Base-by-base conservation (phyloP, 257 asterid species). In the Solanum clarkiae region DNA sequence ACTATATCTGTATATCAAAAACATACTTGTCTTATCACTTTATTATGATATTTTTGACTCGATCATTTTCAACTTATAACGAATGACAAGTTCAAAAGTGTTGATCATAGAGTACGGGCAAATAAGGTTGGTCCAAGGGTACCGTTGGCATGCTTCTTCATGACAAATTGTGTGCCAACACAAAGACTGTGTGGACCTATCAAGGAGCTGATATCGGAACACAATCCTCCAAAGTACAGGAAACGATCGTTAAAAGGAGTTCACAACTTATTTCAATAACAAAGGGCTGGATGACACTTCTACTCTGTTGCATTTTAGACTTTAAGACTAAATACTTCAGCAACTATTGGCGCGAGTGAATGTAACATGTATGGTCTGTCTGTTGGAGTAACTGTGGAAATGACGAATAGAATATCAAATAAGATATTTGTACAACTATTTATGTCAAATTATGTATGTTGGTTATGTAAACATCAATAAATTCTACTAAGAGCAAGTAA, bases 141-240 rank as follows among this genome's bases (percentile, higher is more conserved):
- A 77, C 82, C 90, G 1, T 44, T 77, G 56, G 90, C 86, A 16
- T 85, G 86, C 72, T 87, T 85, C 85, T 85, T 85, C 54, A 85
- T 69, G 54, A 85, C 88, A 13, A 75, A 74, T 45, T 54, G 49
- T 56, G 4, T 65, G 36, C 86, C 88, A 32, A 80, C 80, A 14
- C 24, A 83, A 14, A 87, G 47, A 54, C 10, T 82, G 18, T 85
- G 82, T 75, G 86, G 86, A 20, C 90, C 90, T 1, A 87, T 85
- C 24, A 66, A 65, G 79, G 83, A 82, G 72, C 24, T 87, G 60
- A 22, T 82, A 44, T 75, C 86, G 0, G 85, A 72, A 16, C 88
- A 87, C 4, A 85, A 87, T 77, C 88, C 90, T 32, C 88, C 80
- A 1, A 87, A 82, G 66, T 87, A 87, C 82, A 85, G 47, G 88